Percentiles rank a stretch among this genome's conserved stretches.
phyloP scores from a whole-genome alignment of 2,329 filamentous ascomycete species.

The Alternaria sp. region DNA sequence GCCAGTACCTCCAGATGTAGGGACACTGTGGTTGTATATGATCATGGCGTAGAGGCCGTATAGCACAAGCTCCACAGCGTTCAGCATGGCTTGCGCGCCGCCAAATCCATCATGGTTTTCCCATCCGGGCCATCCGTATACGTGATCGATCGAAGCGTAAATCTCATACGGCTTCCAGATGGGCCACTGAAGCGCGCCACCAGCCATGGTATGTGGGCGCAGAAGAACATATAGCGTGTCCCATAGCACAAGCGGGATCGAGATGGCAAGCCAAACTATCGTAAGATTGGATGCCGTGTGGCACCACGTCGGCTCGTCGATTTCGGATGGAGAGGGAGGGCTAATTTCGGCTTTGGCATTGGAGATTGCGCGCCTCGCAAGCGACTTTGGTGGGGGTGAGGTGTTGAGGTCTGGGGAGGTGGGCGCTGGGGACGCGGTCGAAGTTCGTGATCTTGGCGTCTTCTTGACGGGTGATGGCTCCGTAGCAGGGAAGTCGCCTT shows the following conservation, averaged over 20 bases:
- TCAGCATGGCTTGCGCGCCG: conserved; percentile 73
- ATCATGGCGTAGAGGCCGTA: conserved; percentile 69
- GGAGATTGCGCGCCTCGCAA: conserved; percentile 33
- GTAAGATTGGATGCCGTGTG: conserved; percentile 66
- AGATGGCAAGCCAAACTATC: conserved; percentile 75
- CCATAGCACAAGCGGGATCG: conserved; percentile 80
- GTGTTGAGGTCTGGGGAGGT: conserved; percentile 24
- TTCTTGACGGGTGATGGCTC: conserved; percentile 47
- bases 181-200: conserved; percentile 73
- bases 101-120: conserved; percentile 74
- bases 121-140: conserved; percentile 80
- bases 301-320: conserved; percentile 52
- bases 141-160: conserved; percentile 78
- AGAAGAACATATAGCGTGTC: conserved; percentile 80
- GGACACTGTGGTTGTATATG: conserved; percentile 52
- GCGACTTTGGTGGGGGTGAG: conserved; percentile 23
- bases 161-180: conserved; percentile 80
- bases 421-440: conserved; percentile 42
- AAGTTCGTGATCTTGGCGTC: conserved; percentile 39
- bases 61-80: conserved; percentile 69
- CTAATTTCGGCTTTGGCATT: conserved; percentile 21
- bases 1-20: conserved; percentile 46
- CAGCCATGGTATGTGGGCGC: conserved; percentile 82
- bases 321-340: conserved; percentile 29
- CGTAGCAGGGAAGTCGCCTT: conserved; percentile 42